Evolutionary conservation across 2,329 filamentous ascomycete genomes (phyloP), one percentile per base, ranked within the genome.

Genomic region (Clonostachys rhizophaga): DNA sequence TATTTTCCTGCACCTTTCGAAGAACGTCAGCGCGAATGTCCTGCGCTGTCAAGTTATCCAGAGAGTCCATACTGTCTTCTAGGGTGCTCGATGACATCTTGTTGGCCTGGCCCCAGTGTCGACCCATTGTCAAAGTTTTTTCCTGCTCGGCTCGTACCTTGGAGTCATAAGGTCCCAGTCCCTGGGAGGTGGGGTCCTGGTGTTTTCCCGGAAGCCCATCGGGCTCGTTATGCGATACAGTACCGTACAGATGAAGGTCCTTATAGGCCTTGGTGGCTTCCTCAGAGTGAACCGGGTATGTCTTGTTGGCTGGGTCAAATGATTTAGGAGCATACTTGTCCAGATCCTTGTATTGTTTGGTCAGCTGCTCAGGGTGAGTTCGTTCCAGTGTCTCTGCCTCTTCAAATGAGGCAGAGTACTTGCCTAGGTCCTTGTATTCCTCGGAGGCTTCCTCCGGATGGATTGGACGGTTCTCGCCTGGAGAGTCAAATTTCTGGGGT

Each of bases 31-130:
- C 53, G 36, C 65, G 63, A 24, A 64, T 58, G 14, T 58, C 57
- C 34, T 62, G 54, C n/a, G 62, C 59, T n/a, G 57, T 64, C 49
- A 58, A 48, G 11, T 50, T 46, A 14, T 58, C 60, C 36, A 53
- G 43, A 16, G 44, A 49, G 50, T 40, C 52, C 45, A 54, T 51
- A 47, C 44, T 50, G 20, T 17, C 36, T 20, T 52, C 49, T 44
- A 47, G 52, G 55, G 55, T 52, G 36, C 40, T 30, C 24, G 24
- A 30, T 30, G 24, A 30, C 40, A 33, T 24, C 6, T 44, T 34
- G 53, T 66, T 65, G 41, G 56, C 51, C 47, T 75, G 70, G 52
- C 66, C 71, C 13, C 67, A 66, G 40, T 58, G 52, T 20, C 72
- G 60, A 44, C 64, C 59, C 44, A 63, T 60, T 34, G 63, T 54